Base-by-base conservation (phyloP, 495 filamentous ascomycete genomes). In the Penicillium psychrofluorescens region DNA sequence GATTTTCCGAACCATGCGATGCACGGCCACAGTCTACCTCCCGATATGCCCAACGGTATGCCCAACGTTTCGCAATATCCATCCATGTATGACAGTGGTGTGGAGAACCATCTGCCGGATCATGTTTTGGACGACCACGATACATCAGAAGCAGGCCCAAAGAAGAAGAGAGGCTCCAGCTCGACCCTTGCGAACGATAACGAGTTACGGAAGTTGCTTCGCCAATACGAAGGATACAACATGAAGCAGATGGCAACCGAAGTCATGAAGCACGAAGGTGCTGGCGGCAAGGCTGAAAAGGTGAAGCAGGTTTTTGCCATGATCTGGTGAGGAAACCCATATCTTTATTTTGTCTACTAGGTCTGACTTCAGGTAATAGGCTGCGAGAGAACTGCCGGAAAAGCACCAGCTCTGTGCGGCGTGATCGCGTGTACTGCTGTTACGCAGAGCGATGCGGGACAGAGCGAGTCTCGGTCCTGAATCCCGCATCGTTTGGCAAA, bases 261-360 rank as follows among this genome's bases (percentile, higher is more conserved):
- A 59, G 78, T 85, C n/a, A 68, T 78, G 47, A 81, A 83, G 42
- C 80, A 87, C 49, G 74, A 84, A 58, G 83, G 83, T 31, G 85
- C 88, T 11, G 70, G 70, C 8, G 68, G 68, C 9, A 88, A 89
- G 59, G 86, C 91, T 7, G 92, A 98, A 62, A 85, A 94, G 60
- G 86, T 90, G 35, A 90, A 95, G 47, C 92, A 98, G 70, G 82
- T 98, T 16, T 96, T 96, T 61, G 92, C 92, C 11, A 95, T 98
- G 87, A 80, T 95, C 45, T 98, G 92, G 92, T 96, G 79, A 58
- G 67, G 7, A 35, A 40, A 8, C n/a, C 32, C 32, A 22, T 6
- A 6, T 22, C 22, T 22, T 22, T 22, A 22, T 22, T 22, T 22
- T 22, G 4, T 22, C 22, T 22, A 22, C 22, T 3, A 22, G 22